Evolutionary conservation across 352 stramenopile genomes (phyloP).

Genomic region (Globisporangium radiosum): DNA sequence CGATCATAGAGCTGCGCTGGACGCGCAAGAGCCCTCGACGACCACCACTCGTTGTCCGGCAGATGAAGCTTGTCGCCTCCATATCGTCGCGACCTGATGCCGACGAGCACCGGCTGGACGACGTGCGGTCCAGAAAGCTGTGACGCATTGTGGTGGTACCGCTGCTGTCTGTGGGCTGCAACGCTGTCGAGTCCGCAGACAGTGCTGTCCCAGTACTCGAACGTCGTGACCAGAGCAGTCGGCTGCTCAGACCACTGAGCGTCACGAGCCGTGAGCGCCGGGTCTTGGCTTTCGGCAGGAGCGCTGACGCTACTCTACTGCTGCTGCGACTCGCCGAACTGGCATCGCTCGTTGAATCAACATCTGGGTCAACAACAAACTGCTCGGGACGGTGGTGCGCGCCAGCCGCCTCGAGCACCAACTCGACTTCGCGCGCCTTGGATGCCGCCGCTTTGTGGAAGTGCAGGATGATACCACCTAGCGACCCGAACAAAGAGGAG

Average conservation of each 20-base stretch:
- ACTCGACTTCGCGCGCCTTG: conserved; percentile 41
- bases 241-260: conserved; percentile 9
- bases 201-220: not conserved
- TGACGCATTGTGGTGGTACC: conserved; percentile 12
- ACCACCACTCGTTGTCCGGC: conserved; percentile 14
- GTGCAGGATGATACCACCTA: conserved; percentile 71
- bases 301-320: not conserved
- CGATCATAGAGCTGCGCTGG: conserved; percentile 11
- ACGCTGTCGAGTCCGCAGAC: not conserved
- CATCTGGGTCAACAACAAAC: conserved; percentile 1
- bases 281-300: conserved; percentile 1
- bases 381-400: conserved; percentile 20
- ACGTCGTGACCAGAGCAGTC: conserved; percentile 8
- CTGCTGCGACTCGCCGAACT: too few species aligned
- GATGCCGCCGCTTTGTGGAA: conserved; percentile 50
- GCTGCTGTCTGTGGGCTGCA: not conserved
- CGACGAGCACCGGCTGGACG: not conserved
- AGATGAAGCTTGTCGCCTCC: conserved; percentile 25
- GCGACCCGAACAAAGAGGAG: not conserved
- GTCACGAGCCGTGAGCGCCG: conserved; percentile 12
- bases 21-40: conserved; percentile 23
- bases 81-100: conserved; percentile 1
- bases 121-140: conserved; percentile 6
- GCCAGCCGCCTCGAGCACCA: conserved; percentile 43
- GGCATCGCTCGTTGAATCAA: too few species aligned